phyloP scores from a whole-genome alignment of 2,329 filamentous ascomycete species.

The Apiospora marii region DNA sequence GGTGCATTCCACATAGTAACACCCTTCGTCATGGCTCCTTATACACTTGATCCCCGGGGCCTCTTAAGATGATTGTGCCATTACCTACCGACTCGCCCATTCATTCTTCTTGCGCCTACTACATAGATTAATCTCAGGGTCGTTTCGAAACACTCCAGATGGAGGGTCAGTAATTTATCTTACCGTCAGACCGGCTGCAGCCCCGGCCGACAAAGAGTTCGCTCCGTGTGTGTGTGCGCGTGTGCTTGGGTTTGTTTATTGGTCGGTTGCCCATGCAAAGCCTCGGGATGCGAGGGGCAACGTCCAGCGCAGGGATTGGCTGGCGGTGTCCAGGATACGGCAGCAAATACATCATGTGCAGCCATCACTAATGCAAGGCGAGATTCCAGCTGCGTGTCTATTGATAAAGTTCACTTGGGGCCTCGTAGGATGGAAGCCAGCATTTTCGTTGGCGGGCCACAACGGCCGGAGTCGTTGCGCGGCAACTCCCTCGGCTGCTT shows the following conservation, averaged over 20 bases:
- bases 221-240: background rate
- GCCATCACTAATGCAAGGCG: constrained; percentile 24
- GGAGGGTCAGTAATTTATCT: constrained; percentile 32
- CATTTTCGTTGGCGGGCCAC: background rate
- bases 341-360: constrained; percentile 21
- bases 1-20: constrained; percentile 8
- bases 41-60: background rate
- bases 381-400: constrained; percentile 13
- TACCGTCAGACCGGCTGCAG: constrained; percentile 30
- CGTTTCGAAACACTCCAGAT: constrained; percentile 30
- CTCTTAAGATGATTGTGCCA: background rate
- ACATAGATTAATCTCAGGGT: background rate
- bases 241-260: background rate
- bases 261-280: constrained; percentile 2
- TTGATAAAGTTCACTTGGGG: constrained; percentile 11
- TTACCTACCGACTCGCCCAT: background rate
- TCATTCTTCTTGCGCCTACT: background rate
- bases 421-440: background rate
- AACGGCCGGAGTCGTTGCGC: constrained; percentile 1
- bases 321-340: constrained; percentile 15
- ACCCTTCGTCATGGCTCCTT: background rate
- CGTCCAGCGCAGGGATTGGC: background rate
- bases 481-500: background rate
- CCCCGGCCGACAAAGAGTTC: constrained; percentile 20
- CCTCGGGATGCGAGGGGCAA: constrained; percentile 14